These are phyloP conservation scores for Citrullus mucosospermus DNA, from an alignment of 306 rosid genomes.

Conservation along the genomic window DNA sequence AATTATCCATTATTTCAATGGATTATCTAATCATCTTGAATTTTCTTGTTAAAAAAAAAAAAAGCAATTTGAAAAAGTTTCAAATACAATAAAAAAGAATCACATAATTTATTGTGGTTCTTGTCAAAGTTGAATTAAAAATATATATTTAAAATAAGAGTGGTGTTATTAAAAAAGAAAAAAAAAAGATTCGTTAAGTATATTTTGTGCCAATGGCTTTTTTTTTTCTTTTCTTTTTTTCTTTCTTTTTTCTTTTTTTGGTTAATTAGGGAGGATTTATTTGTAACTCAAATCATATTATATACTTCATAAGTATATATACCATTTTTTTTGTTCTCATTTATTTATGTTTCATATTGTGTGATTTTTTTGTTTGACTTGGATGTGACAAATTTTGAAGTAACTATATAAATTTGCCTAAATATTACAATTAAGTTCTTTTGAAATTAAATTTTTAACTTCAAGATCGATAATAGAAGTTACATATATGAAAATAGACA, in stretches of 20 bases:
- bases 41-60: not conserved
- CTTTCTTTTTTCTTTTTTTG: too few relatives aligned
- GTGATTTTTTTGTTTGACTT: not conserved
- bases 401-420: not conserved
- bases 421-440: too few relatives aligned
- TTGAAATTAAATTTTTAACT: too few relatives aligned
- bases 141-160: not conserved
- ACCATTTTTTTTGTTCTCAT: not conserved
- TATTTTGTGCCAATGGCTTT: not conserved
- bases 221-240: too few relatives aligned
- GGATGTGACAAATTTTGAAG: not conserved
- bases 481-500: not conserved
- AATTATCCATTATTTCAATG: not conserved
- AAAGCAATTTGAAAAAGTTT: not conserved
- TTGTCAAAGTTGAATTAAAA: not conserved
- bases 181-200: not conserved
- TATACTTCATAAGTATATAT: not conserved
- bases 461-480: too few relatives aligned
- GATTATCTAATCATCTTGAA: not conserved
- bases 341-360: too few relatives aligned
- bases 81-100: slow-evolving; percentile 2
- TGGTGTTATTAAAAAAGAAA: not conserved
- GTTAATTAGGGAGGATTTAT: not conserved
- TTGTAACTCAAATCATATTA: not conserved
- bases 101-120: slow-evolving; percentile 5